Percentiles rank a stretch among this genome's conserved stretches.
Conservation (phyloP, 768 basidiomycete genomes). For the Lanmaoa rubissima region DNA sequence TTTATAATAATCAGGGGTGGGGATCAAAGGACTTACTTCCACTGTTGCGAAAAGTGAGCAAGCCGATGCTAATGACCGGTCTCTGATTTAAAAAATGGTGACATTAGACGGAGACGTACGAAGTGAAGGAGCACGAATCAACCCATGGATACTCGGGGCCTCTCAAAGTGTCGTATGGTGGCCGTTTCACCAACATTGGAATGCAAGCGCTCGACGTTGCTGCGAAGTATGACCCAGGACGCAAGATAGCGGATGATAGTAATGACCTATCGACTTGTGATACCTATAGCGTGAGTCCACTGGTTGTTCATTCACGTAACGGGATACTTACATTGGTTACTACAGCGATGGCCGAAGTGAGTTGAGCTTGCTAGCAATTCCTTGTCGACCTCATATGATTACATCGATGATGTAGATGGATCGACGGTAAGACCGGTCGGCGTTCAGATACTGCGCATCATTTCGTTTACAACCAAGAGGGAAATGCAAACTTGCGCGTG, state of each 20-base stretch:
- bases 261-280: slow-evolving; percentile 45
- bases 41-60: slow-evolving; percentile 23
- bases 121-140: slow-evolving; percentile 11
- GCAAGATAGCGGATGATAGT: slow-evolving; percentile 41
- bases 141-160: slow-evolving; percentile 26
- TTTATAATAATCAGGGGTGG: slow-evolving; percentile 21
- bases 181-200: slow-evolving; percentile 39
- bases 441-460: slow-evolving; percentile 57
- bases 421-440: slow-evolving; percentile 47
- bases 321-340: not conserved
- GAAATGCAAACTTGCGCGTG: slow-evolving; percentile 43
- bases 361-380: not conserved
- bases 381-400: not conserved
- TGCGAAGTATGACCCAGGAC: slow-evolving; percentile 44
- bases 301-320: not conserved
- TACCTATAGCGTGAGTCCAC: slow-evolving; percentile 45
- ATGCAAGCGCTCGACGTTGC: slow-evolving; percentile 48
- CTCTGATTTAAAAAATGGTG: not conserved
- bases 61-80: too few relatives aligned
- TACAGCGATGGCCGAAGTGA: slow-evolving; percentile 55
- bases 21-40: slow-evolving; percentile 27
- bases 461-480: slow-evolving; percentile 48
- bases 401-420: slow-evolving; percentile 41
- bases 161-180: slow-evolving; percentile 25
- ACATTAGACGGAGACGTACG: slow-evolving; percentile 21